phyloP scores from a whole-genome alignment of 1,284 basidiomycete genomes.

The Lentinula novae-zelandiae region DNA sequence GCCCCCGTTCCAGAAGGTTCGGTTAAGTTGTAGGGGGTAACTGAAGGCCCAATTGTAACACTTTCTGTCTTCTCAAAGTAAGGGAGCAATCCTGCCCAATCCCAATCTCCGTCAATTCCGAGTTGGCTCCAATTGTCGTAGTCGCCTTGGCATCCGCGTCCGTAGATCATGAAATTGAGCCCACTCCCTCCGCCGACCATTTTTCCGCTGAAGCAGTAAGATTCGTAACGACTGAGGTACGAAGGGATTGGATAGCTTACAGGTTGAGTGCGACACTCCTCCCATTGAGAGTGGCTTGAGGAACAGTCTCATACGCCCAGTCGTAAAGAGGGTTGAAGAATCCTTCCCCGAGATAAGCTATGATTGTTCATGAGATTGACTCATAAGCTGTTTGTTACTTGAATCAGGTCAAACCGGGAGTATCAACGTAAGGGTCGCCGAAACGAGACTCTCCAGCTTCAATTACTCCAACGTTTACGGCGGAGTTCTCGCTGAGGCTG shows the following conservation, averaged over 20 bases:
- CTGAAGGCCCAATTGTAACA: slow-evolving; percentile 19
- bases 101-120: slow-evolving; percentile 28
- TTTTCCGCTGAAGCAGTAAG: not conserved
- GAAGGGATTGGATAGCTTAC: not conserved
- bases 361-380: not conserved
- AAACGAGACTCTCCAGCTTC: not conserved
- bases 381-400: not conserved
- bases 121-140: slow-evolving; percentile 28
- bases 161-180: slow-evolving; percentile 1
- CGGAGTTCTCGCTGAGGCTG: not conserved
- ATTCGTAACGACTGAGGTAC: too few relatives aligned
- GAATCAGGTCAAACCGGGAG: not conserved
- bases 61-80: slow-evolving; percentile 28
- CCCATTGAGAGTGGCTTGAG: not conserved
- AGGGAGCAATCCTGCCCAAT: slow-evolving; percentile 27
- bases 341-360: not conserved
- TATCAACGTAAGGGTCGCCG: not conserved
- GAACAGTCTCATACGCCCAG: slow-evolving; percentile 5
- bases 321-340: slow-evolving; percentile 1
- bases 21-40: not conserved
- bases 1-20: not conserved
- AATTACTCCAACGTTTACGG: not conserved
- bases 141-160: slow-evolving; percentile 25
- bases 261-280: not conserved
- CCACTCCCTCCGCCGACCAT: not conserved